phyloP scores from a whole-genome alignment of 345 rosid species.

The Turnera subulata region DNA sequence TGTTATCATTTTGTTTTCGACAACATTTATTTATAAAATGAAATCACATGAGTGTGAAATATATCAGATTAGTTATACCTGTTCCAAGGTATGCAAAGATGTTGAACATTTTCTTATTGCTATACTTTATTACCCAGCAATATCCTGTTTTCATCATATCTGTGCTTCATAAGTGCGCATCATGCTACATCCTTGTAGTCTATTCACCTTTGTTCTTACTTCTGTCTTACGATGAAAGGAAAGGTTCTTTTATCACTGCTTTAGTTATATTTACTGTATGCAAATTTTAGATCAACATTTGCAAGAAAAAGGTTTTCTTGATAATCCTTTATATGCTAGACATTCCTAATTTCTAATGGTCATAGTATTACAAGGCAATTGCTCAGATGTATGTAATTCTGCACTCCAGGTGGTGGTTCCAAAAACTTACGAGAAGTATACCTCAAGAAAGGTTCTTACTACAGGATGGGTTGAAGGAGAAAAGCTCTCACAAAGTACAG shows the following conservation, averaged over 20 bases:
- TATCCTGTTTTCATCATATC: not conserved
- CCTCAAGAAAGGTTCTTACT: constrained; percentile 95
- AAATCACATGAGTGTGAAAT: no score
- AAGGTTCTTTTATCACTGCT: no score
- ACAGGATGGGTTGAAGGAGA: constrained; percentile 87
- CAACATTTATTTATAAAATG: no score
- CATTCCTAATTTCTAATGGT: not conserved
- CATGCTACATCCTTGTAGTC: not conserved
- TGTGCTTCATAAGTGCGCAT: no score
- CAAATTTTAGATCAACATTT: not conserved
- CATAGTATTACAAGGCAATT: not conserved
- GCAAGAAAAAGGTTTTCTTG: not conserved
- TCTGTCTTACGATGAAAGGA: no score
- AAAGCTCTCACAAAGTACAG: constrained; percentile 90
- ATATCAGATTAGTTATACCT: no score
- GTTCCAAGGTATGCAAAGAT: no score
- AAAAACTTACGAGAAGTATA: constrained; percentile 67
- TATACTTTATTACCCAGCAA: no score
- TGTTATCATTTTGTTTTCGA: no score
- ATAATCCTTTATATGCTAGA: not conserved
- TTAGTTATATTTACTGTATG: no score
- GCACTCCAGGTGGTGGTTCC: constrained; percentile 78
- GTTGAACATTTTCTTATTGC: no score
- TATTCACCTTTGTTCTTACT: not conserved
- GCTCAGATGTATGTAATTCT: not conserved